Evolutionary conservation across 2,329 filamentous ascomycete genomes (phyloP).

Genomic region (Colletotrichum shisoi): DNA sequence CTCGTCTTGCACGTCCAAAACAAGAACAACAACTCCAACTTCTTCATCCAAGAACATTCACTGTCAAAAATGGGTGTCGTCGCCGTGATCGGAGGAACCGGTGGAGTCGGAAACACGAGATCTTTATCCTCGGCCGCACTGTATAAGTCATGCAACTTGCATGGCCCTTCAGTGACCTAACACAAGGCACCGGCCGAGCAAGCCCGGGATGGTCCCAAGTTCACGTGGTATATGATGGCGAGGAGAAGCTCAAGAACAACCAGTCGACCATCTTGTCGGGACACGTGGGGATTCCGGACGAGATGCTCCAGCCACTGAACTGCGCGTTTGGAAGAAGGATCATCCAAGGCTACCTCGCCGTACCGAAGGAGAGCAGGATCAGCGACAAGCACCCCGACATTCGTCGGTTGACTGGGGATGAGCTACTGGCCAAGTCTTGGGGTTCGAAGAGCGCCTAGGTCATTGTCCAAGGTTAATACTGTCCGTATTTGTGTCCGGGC

Average conservation of each 20-base stretch:
- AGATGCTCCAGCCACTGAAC: neutral
- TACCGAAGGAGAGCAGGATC: neutral
- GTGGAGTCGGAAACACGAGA: slow-evolving; percentile 53
- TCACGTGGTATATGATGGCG: slow-evolving; percentile 24
- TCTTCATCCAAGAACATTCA: neutral
- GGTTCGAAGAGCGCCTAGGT: too few species aligned
- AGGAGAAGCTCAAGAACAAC: neutral
- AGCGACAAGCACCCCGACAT: neutral
- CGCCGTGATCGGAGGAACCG: slow-evolving; percentile 56
- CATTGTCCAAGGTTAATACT: too few species aligned
- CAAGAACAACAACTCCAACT: too few species aligned
- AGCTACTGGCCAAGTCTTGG: too few species aligned
- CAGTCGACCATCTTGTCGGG: neutral
- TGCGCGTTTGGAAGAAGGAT: neutral
- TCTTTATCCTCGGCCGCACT: slow-evolving; percentile 48
- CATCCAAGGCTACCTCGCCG: neutral
- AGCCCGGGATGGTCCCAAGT: slow-evolving; percentile 24
- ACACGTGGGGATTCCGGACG: neutral
- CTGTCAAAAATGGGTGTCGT: slow-evolving; percentile 39
- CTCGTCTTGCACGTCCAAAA: too few species aligned
- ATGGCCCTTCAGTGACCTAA: too few species aligned
- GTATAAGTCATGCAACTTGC: neutral
- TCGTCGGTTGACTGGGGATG: too few species aligned
- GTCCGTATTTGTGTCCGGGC: too few species aligned
- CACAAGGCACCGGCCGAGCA: neutral